These are phyloP conservation scores for Solanum aculeatissimum DNA, from an alignment of 305 asterid genomes.

Conservation along the genomic window DNA sequence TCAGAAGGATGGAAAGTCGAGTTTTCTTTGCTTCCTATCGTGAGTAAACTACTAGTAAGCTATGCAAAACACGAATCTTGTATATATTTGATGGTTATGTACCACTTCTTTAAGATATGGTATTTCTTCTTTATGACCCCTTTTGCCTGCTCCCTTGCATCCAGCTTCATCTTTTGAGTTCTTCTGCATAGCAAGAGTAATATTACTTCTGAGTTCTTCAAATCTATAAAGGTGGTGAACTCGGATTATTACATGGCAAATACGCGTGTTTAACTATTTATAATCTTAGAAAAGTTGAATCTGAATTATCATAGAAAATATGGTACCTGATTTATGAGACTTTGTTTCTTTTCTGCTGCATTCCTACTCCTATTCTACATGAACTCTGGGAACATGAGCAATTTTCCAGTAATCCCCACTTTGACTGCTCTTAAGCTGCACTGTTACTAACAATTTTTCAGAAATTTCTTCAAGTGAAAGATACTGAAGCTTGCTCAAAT, in stretches of 20 bases:
- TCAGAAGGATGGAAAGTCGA: neutral
- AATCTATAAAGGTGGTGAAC: neutral
- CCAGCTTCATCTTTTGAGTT: neutral
- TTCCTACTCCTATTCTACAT: neutral
- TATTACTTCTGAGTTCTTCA: neutral
- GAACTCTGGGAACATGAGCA: neutral
- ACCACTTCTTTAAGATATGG: neutral
- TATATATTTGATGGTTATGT: neutral
- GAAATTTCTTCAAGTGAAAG: neutral
- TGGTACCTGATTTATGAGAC: neutral
- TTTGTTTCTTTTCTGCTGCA: neutral
- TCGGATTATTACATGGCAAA: neutral
- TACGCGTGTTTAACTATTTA: neutral
- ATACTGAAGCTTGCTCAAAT: conserved; percentile 1
- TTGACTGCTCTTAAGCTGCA: neutral
- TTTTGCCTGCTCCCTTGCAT: neutral
- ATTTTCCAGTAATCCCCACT: neutral
- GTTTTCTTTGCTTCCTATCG: neutral
- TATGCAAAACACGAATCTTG: neutral
- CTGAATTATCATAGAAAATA: neutral
- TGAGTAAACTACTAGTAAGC: neutral
- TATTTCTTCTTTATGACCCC: neutral
- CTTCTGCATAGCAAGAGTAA: neutral
- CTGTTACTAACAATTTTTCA: neutral
- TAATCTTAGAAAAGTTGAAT: neutral